Base-by-base conservation (phyloP, 371 early-diverging fungal species). In the Nosema muscidifuracis region DNA sequence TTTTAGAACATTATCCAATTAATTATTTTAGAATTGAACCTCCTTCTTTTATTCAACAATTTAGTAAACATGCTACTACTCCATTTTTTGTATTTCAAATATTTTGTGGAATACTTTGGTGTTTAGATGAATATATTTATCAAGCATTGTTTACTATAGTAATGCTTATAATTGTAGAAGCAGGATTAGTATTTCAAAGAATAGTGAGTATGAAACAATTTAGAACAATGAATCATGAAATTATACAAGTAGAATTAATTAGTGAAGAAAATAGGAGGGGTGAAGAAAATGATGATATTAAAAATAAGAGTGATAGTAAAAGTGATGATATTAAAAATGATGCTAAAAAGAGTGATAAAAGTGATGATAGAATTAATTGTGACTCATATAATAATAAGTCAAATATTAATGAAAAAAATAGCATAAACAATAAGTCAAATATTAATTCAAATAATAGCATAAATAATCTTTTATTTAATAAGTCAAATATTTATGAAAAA, bases 11-110 rank as follows among this genome's bases (percentile, higher is more conserved):
- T 50, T 74, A 64, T 43, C 55, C 55, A 12, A 36, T 55, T 33
- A 87, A 86, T 70, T 16, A 22, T 26, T 94, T 95, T 75, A 89
- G 90, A 56, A 90, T 97, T 65, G 95, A 95, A 4, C 83, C 91
- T 40, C 97, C 97, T 16, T 89, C 90, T 0, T 99, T 97, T 79
- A 73, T 84, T 36, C 91, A 92, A 73, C 85, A 97, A 56, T 95
- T 97, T 86, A 89, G 92, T 78, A 95, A 97, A 82, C 98, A 97
- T 79, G 89, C 91, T 16, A 90, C 95, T 36, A 93, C 95, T 6
- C 99, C 99, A 22, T 95, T 99, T 85, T 99, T 99, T 84, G 92
- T 97, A 30, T 99, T 99, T 81, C 97, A 97, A 80, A 85, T 99
- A 28, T 97, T 99, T 77, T 95, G 96, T 85, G 97, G 95, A 30